phyloP scores from a whole-genome alignment of 2,329 filamentous ascomycete genomes.

The Didymella segeticola region DNA sequence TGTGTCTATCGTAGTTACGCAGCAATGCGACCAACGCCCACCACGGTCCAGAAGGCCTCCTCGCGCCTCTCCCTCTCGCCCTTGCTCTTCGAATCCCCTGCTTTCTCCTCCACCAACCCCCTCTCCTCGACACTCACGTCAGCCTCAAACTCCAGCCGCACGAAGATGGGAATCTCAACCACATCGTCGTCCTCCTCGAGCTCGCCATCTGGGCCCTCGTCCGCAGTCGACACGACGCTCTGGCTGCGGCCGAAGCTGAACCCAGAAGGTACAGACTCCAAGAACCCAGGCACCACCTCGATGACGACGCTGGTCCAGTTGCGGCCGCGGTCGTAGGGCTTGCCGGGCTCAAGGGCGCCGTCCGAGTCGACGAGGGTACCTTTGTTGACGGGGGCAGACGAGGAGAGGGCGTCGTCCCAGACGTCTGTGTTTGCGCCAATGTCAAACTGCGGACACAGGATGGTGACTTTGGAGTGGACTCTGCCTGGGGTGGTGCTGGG shows the following conservation, averaged over 20 bases:
- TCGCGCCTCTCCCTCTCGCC: conserved; percentile 78
- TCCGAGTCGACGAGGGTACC: conserved; percentile 32
- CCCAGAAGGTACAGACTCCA: conserved; percentile 16
- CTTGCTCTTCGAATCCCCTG: conserved; percentile 58
- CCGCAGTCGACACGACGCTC: conserved; percentile 3
- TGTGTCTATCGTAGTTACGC: too few relatives aligned
- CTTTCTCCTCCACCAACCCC: too few relatives aligned
- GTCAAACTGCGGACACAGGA: conserved; percentile 92
- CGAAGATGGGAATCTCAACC: conserved; percentile 92
- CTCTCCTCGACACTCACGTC: conserved; percentile 66
- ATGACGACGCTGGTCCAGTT: conserved; percentile 96
- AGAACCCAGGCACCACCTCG: conserved; percentile 74
- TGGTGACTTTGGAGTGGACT: conserved; percentile 72
- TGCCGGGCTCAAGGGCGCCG: conserved; percentile 75
- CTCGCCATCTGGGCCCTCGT: conserved; percentile 24
- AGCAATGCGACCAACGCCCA: conserved; percentile 83
- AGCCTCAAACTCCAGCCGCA: conserved; percentile 87
- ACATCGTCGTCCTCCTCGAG: conserved; percentile 65
- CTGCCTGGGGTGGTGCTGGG: conserved; percentile 57
- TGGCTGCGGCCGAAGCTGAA: conserved; percentile 8
- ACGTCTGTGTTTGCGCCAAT: conserved; percentile 94
- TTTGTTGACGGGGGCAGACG: conserved; percentile 47
- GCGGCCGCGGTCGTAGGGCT: conserved; percentile 91
- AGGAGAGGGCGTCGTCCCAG: conserved; percentile 83
- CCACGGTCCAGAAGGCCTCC: conserved; percentile 92